A percentile compares a stretch with the other conserved stretches of the same genome.
These are phyloP conservation scores for Serendipita sp. DNA, from an alignment of 768 basidiomycete genomes.

Conservation along the genomic window DNA sequence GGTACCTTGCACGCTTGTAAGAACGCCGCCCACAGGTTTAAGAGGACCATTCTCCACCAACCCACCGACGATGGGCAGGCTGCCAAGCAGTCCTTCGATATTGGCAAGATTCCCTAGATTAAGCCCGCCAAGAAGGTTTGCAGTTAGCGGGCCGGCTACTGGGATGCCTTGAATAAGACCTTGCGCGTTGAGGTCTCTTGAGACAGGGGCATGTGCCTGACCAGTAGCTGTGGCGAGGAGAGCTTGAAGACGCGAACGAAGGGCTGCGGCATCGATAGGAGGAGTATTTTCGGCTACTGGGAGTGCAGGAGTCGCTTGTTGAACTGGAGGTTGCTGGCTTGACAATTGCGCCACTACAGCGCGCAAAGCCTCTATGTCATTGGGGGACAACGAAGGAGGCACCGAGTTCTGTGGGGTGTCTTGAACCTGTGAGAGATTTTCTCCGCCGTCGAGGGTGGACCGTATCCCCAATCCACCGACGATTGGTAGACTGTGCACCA, in stretches of 20 bases:
- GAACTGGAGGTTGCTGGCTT: not conserved
- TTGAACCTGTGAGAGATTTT: not conserved
- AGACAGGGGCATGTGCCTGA: not conserved
- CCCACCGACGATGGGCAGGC: not conserved
- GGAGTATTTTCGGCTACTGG: not conserved
- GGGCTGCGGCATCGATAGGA: not conserved
- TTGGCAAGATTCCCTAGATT: not conserved
- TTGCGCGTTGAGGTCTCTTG: not conserved
- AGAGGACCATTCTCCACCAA: not conserved
- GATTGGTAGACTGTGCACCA: not conserved
- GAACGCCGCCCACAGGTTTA: not conserved
- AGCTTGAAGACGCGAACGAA: not conserved
- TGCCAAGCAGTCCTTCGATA: not conserved
- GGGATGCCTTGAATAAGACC: not conserved
- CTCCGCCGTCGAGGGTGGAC: not conserved
- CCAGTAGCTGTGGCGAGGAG: not conserved
- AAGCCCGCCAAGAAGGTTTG: not conserved
- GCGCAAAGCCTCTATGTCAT: not conserved
- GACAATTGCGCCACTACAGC: not conserved
- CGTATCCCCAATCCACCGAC: not conserved
- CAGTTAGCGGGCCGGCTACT: not conserved
- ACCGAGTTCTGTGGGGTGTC: not conserved
- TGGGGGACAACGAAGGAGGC: not conserved
- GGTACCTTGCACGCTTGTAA: not conserved
- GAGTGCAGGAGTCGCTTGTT: not conserved